Evolutionary conservation across 805 yeast species (phyloP), one percentile per base, ranked within the genome.

Genomic region (Lipomyces orientalis): DNA sequence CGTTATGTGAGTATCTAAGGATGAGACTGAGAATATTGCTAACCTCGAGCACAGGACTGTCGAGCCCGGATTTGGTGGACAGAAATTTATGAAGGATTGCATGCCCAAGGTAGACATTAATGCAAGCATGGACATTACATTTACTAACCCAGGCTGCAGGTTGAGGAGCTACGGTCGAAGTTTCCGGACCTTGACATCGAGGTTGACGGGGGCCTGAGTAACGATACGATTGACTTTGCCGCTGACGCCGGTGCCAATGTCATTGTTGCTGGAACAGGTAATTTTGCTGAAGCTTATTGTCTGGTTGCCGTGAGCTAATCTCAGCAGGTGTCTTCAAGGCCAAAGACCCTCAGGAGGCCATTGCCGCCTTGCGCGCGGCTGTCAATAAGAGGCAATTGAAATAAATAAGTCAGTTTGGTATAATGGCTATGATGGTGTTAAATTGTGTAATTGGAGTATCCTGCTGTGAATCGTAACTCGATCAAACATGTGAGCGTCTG

Each of bases 51-150:
- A 10, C 37, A 71, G 71, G 73, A 95, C 99, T 1, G 98, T 95
- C 46, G 99, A 95, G 81, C 99, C 99, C 14, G 99, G 99, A 0
- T 94, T 95, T 78, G 99, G 99, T 29, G 99, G 99, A 58, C 99
- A 95, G 81, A 90, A 90, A 79, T 95, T 95, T 83, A 93, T 91
- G 97, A 81, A 87, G 22, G 91, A 87, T 67, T 93, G 94, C 97
- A 93, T 95, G 98, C 92, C 96, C 70, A 94, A 94, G 80, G 98
- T 72, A 33, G 33, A 57, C 9, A 4, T 10, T 16, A 14, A 16
- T 34, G 16, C 16, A 52, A 25, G 19, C 16, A 39, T 14, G n/a
- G n/a, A 25, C 10, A 5, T 16, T 34, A 39, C 16, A 7, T 19
- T 31, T 39, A 5, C 46, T 61, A 49, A 54, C n/a, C 39, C 14